These are phyloP conservation scores for Meyerozyma sp. DNA, from an alignment of 1,139 yeast species.

Conservation along the genomic window DNA sequence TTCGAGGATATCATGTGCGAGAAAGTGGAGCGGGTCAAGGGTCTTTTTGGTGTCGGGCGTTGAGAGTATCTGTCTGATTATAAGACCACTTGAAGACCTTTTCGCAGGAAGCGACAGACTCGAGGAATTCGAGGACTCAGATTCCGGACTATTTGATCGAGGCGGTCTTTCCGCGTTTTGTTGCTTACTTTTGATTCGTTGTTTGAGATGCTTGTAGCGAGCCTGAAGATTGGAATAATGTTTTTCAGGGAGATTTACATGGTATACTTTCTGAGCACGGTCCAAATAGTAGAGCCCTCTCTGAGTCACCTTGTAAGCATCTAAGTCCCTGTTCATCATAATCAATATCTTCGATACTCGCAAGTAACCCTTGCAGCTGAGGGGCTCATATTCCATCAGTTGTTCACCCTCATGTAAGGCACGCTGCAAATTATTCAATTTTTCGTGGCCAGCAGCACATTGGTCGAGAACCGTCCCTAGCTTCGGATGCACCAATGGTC, in stretches of 20 bases:
- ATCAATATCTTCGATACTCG: conserved; percentile 44
- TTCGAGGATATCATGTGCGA: background rate
- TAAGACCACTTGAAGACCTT: background rate
- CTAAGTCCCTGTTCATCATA: conserved; percentile 22
- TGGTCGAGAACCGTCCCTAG: conserved; percentile 35
- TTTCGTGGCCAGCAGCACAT: conserved; percentile 57
- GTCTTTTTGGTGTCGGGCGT: background rate
- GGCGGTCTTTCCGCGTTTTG: background rate
- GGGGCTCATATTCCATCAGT: conserved; percentile 44
- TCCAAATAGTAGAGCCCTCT: conserved; percentile 25
- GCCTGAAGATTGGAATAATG: background rate
- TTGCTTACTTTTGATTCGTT: background rate
- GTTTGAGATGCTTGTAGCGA: background rate
- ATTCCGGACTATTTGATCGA: background rate
- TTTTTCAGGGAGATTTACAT: background rate
- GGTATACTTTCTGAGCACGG: background rate
- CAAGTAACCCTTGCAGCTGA: conserved; percentile 56
- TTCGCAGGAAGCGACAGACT: background rate
- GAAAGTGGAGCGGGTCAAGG: background rate
- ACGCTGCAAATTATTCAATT: conserved; percentile 29
- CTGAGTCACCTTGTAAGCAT: conserved; percentile 40
- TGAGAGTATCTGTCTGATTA: background rate
- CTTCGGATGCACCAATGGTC: conserved; percentile 24
- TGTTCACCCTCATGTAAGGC: conserved; percentile 45
- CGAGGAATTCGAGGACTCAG: background rate